A percentile compares a stretch with the other conserved stretches of the same genome.
phyloP scores from a whole-genome alignment of 176 grass and related monocot species.

The Alloteropsis semialata region DNA sequence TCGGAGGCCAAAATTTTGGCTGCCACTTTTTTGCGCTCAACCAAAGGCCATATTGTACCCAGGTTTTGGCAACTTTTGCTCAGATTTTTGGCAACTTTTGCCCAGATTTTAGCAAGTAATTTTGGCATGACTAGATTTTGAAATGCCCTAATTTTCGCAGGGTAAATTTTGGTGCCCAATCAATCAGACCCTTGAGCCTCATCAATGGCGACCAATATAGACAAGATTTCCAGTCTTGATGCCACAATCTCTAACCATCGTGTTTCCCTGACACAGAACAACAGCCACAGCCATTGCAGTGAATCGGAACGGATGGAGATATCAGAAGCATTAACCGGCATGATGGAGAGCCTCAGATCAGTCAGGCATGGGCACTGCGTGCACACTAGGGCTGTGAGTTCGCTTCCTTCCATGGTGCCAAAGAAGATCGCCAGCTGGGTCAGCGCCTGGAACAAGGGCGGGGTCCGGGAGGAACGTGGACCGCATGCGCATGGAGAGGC shows the following conservation, averaged over 20 bases:
- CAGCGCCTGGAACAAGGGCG: background rate
- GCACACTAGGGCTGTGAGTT: background rate
- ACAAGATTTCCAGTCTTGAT: background rate
- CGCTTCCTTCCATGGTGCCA: background rate
- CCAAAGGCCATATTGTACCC: no score
- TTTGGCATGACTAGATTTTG: no score
- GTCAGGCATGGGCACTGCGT: background rate
- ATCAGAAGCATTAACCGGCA: no score
- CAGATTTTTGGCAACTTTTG: no score
- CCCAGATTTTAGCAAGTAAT: no score
- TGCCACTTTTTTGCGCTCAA: no score
- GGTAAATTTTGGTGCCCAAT: no score
- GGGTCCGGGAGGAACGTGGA: no score
- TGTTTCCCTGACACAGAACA: rapidly evolving
- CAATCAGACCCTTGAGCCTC: no score
- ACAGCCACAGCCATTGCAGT: background rate
- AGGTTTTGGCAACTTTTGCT: no score
- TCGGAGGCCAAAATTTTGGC: no score
- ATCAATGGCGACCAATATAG: rapidly evolving
- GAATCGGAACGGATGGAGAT: background rate
- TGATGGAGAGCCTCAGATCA: background rate
- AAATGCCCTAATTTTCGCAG: no score
- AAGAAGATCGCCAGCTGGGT: background rate
- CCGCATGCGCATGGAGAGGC: rapidly evolving
- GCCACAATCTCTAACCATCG: background rate